These are phyloP conservation scores for Microcyclosporella mali DNA, from an alignment of 2,329 filamentous ascomycete genomes.

Conservation along the genomic window DNA sequence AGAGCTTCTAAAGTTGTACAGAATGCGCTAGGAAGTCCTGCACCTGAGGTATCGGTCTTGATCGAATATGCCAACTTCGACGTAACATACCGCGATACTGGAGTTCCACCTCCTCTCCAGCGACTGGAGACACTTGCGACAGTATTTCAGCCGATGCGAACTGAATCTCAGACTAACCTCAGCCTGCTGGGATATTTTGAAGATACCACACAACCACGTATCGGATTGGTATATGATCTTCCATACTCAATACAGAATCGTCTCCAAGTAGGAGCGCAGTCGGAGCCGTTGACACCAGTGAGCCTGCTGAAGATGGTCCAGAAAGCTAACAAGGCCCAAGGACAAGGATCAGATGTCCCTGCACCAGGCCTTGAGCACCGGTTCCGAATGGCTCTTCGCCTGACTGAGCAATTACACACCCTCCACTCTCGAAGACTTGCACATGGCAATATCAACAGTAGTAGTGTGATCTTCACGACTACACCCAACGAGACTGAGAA, in stretches of 20 bases:
- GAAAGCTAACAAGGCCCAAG: conserved; percentile 39
- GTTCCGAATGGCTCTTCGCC: conserved; percentile 66
- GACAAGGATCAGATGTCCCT: conserved; percentile 34
- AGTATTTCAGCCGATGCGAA: conserved; percentile 28
- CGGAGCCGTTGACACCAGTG: conserved; percentile 30
- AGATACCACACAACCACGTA: conserved; percentile 60
- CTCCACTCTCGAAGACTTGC: conserved; percentile 63
- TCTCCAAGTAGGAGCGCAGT: conserved; percentile 36
- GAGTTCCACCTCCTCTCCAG: conserved; percentile 42
- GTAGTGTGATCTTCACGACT: conserved; percentile 61
- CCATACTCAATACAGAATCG: conserved; percentile 47
- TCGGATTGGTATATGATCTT: conserved; percentile 70
- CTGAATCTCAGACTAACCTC: conserved; percentile 37
- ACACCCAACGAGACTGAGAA: conserved; percentile 44
- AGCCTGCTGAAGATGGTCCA: conserved; percentile 45
- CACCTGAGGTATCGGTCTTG: conserved; percentile 50
- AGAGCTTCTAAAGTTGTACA: conserved; percentile 26
- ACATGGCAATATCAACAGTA: conserved; percentile 64
- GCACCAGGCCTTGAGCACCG: conserved; percentile 67
- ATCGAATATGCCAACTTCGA: conserved; percentile 61
- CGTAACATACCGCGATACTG: conserved; percentile 41
- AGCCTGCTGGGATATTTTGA: conserved; percentile 67
- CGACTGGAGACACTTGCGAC: conserved; percentile 38
- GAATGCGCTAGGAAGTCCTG: conserved; percentile 30
- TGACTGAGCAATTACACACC: conserved; percentile 66